Percentiles rank a stretch among this genome's conserved stretches.
phyloP scores from a whole-genome alignment of 208 protist genomes.

The Leishmania martiniquensis region DNA sequence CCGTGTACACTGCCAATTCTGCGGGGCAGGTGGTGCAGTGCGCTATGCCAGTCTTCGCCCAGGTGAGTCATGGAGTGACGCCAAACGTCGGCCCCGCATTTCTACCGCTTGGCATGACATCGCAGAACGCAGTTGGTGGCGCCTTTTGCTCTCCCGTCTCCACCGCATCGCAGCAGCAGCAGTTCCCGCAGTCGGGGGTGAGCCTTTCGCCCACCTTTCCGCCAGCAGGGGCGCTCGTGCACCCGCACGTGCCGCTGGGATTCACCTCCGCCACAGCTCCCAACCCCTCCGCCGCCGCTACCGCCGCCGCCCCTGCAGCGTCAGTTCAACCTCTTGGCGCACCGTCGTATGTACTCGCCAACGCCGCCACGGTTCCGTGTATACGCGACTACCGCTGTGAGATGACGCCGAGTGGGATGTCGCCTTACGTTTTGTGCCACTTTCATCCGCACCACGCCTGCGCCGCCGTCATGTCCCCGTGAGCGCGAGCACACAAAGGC shows the following conservation, averaged over 20 bases:
- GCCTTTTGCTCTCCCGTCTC: constrained; percentile 21
- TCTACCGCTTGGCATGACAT: constrained; percentile 21
- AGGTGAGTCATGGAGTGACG: constrained; percentile 9
- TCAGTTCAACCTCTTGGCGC: constrained; percentile 27
- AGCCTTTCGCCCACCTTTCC: constrained; percentile 26
- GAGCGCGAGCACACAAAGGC: not conserved
- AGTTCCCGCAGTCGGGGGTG: constrained; percentile 9
- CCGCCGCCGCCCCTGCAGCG: constrained; percentile 1
- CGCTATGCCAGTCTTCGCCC: constrained; percentile 29
- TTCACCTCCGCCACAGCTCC: constrained; percentile 17
- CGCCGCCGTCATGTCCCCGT: constrained; percentile 33
- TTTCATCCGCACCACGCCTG: constrained; percentile 29
- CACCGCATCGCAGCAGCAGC: constrained; percentile 19
- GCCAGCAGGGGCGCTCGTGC: constrained; percentile 18
- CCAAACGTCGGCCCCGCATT: constrained; percentile 7
- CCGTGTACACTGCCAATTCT: constrained; percentile 10
- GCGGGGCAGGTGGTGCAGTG: constrained; percentile 18
- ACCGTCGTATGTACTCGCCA: constrained; percentile 27
- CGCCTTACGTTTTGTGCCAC: constrained; percentile 32
- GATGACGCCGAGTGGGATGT: constrained; percentile 11
- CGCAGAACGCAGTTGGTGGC: constrained; percentile 7
- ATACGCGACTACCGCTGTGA: constrained; percentile 23
- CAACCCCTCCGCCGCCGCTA: not conserved
- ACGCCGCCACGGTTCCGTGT: constrained; percentile 6
- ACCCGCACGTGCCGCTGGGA: constrained; percentile 21